Conservation (phyloP, 2,329 filamentous ascomycete genomes). For the Fusarium udum region DNA sequence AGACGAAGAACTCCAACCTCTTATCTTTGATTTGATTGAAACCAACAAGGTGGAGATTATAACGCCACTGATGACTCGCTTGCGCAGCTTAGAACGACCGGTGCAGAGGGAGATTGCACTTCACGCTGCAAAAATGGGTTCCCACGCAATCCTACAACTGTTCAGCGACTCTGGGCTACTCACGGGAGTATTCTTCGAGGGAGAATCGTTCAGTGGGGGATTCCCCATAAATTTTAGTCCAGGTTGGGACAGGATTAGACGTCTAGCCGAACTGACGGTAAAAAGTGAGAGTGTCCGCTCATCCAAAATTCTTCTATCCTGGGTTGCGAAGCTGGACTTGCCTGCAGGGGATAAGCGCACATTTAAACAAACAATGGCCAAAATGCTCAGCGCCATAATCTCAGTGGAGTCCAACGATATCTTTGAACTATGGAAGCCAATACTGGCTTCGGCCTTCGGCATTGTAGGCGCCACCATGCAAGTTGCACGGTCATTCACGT, state of each 20-base stretch:
- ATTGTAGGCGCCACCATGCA: accelerated
- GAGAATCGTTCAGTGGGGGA: too few relatives aligned
- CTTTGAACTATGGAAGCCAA: background rate
- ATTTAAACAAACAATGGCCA: too few relatives aligned
- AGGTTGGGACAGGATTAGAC: accelerated
- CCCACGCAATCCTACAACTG: accelerated
- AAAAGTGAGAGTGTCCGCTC: accelerated
- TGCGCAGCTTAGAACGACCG: accelerated
- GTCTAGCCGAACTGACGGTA: accelerated
- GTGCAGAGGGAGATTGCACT: accelerated
- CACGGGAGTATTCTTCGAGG: background rate
- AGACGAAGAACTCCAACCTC: background rate
- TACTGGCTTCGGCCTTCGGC: background rate
- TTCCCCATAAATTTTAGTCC: too few relatives aligned
- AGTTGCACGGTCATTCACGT: accelerated
- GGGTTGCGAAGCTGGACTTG: background rate
- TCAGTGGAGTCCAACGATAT: background rate
- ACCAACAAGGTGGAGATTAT: accelerated
- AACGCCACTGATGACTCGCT: accelerated
- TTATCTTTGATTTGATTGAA: background rate
- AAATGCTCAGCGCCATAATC: background rate
- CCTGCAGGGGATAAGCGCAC: too few relatives aligned
- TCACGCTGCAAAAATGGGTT: accelerated
- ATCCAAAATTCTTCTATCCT: accelerated
- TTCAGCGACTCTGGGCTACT: accelerated